phyloP scores from a whole-genome alignment of 2,329 filamentous ascomycete genomes.

The Aspergillus terreus region DNA sequence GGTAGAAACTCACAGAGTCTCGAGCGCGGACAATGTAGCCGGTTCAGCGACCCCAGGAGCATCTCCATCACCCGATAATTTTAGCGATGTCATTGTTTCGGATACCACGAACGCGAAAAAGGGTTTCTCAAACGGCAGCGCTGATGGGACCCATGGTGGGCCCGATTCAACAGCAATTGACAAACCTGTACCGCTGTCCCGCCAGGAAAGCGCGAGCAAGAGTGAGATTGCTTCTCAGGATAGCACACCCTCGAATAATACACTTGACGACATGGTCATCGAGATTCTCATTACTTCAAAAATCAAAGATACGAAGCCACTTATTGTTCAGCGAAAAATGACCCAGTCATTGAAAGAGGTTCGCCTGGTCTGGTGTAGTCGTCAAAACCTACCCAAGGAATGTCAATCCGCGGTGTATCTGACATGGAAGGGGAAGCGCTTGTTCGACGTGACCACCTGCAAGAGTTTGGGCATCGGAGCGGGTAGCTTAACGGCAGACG shows the following conservation, averaged over 20 bases:
- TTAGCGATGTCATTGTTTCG: no score
- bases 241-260: not conserved
- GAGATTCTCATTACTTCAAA: slow-evolving; percentile 66
- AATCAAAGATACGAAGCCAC: slow-evolving; percentile 56
- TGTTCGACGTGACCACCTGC: slow-evolving; percentile 75
- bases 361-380: slow-evolving; percentile 64
- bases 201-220: no score
- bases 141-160: no score
- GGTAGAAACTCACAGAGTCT: no score
- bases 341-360: slow-evolving; percentile 66
- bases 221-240: no score
- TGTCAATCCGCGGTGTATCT: slow-evolving; percentile 62
- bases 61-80: no score
- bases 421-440: slow-evolving; percentile 69
- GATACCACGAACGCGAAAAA: no score
- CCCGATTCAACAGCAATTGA: no score
- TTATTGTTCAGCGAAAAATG: slow-evolving; percentile 64
- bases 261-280: slow-evolving; percentile 48
- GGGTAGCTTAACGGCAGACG: slow-evolving; percentile 30
- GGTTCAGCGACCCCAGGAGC: no score
- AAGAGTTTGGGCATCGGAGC: slow-evolving; percentile 61
- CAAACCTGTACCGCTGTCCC: no score
- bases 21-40: not conserved
- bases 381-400: slow-evolving; percentile 53
- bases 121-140: no score